A percentile compares a stretch with the other conserved stretches of the same genome.
These are phyloP conservation scores for Phytophthora citricola DNA, from an alignment of 352 stramenopile genomes.

Conservation along the genomic window DNA sequence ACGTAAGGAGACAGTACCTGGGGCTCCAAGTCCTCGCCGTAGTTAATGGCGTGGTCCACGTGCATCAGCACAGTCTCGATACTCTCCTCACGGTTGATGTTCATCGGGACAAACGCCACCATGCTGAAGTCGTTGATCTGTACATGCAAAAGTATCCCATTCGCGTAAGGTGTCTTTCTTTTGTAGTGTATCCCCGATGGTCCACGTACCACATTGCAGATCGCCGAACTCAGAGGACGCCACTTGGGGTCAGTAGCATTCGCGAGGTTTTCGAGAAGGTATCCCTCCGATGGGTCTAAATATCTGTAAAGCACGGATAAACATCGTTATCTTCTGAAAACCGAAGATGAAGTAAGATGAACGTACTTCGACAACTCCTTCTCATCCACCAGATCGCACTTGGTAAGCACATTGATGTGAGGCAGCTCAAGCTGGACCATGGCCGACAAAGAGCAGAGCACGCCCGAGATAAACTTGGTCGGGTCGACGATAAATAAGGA, in stretches of 20 bases:
- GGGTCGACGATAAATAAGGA: slow-evolving; percentile 95
- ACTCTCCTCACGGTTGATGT: slow-evolving; percentile 97
- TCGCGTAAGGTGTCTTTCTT: slow-evolving; percentile 12
- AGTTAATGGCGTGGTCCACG: slow-evolving; percentile 97
- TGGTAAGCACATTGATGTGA: slow-evolving; percentile 93
- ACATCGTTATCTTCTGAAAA: slow-evolving; percentile 18
- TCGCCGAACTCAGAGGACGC: slow-evolving; percentile 79
- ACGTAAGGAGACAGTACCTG: slow-evolving; percentile 36
- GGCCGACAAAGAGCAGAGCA: slow-evolving; percentile 96
- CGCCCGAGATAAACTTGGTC: slow-evolving; percentile 98
- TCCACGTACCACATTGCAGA: slow-evolving; percentile 86
- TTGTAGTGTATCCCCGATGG: not conserved
- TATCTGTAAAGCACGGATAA: slow-evolving; percentile 46
- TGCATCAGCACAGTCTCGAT: slow-evolving; percentile 96
- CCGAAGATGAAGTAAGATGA: not conserved
- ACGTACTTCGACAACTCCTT: slow-evolving; percentile 88
- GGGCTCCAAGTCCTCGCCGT: slow-evolving; percentile 96
- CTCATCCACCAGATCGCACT: slow-evolving; percentile 92
- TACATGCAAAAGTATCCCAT: slow-evolving; percentile 11
- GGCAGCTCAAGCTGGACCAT: slow-evolving; percentile 99
- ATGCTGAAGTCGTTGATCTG: slow-evolving; percentile 97
- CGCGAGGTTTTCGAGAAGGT: slow-evolving; percentile 84
- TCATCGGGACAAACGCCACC: slow-evolving; percentile 98
- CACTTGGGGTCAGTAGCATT: slow-evolving; percentile 85
- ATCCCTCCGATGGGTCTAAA: slow-evolving; percentile 84